These are phyloP conservation scores for Trichosporon sp. DNA, from an alignment of 1,284 basidiomycete species.

Conservation along the genomic window DNA sequence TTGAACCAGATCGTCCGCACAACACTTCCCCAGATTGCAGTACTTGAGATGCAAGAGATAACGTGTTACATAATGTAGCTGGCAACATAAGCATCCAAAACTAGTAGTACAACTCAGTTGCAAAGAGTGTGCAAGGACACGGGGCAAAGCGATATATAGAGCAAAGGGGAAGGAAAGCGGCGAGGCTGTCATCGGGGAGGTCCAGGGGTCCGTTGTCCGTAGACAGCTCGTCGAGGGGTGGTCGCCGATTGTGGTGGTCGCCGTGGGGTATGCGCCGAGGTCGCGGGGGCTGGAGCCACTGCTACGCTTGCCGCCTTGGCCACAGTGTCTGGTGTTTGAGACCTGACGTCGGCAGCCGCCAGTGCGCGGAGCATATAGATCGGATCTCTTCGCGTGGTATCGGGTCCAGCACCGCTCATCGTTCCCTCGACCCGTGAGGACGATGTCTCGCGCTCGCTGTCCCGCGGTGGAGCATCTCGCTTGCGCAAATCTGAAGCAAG, in stretches of 20 bases:
- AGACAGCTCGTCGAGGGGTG: constrained; percentile 10
- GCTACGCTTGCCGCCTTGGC: constrained; percentile 32
- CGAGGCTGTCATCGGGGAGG: background rate
- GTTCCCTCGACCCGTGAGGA: constrained; percentile 25
- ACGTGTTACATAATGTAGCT: background rate
- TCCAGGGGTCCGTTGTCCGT: constrained; percentile 7
- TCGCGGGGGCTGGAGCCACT: background rate
- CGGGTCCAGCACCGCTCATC: background rate
- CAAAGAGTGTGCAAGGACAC: constrained; percentile 8
- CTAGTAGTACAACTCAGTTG: background rate
- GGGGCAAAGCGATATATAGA: background rate
- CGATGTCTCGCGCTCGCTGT: constrained; percentile 29
- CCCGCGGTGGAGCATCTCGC: constrained; percentile 14
- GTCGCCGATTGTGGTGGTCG: background rate
- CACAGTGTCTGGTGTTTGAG: constrained; percentile 28
- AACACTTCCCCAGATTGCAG: background rate
- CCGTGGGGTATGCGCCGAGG: constrained; percentile 1
- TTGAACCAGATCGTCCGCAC: background rate
- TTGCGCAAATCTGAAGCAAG: constrained; percentile 38
- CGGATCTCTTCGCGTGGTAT: constrained; percentile 26
- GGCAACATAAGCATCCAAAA: background rate
- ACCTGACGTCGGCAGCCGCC: constrained; percentile 33
- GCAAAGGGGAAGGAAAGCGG: background rate
- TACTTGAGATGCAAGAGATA: background rate
- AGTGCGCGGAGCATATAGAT: constrained; percentile 42